Evolutionary conservation across 768 basidiomycete species (phyloP).

Genomic region (Tylopilus sp.): DNA sequence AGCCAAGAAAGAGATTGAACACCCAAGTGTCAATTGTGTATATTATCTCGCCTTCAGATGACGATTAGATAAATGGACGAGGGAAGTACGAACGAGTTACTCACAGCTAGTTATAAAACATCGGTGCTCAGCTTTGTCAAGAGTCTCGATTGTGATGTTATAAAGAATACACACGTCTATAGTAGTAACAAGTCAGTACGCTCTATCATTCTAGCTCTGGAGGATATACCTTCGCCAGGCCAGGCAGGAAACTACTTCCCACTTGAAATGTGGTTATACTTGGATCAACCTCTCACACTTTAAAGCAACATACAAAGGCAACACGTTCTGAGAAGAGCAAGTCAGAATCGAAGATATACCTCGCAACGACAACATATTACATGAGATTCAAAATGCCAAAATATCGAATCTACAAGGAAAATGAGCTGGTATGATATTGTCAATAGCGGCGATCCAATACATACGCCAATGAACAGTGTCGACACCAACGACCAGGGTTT

Average conservation of each 20-base stretch:
- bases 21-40: background rate
- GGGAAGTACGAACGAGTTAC: background rate
- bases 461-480: too few species aligned
- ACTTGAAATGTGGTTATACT: background rate
- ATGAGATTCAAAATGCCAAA: background rate
- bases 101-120: background rate
- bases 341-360: background rate
- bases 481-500: too few species aligned
- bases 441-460: too few species aligned
- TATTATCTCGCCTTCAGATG: background rate
- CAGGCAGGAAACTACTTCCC: background rate
- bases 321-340: background rate
- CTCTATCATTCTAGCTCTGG: background rate
- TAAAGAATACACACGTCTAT: background rate
- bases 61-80: background rate
- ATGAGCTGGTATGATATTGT: too few species aligned
- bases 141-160: background rate
- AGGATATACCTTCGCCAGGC: background rate
- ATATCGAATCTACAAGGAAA: conserved; percentile 11
- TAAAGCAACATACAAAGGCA: conserved; percentile 1
- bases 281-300: background rate
- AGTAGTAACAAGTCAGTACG: background rate
- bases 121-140: background rate
- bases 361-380: background rate
- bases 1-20: background rate